These are phyloP conservation scores for Thelonectria olida DNA, from an alignment of 2,329 filamentous ascomycete genomes.

Conservation along the genomic window DNA sequence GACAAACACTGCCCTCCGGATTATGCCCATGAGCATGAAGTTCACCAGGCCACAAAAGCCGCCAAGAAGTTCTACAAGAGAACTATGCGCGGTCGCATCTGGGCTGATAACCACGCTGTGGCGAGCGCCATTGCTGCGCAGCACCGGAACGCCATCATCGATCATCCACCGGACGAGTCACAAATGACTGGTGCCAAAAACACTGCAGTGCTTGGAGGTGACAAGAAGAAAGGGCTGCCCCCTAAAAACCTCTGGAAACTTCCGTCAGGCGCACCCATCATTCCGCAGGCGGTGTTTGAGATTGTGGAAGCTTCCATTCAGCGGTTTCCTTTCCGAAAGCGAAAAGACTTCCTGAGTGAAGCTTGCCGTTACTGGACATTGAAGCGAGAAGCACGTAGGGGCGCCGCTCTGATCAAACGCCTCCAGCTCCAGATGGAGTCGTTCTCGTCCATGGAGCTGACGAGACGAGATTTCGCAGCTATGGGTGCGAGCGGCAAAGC, in stretches of 20 bases:
- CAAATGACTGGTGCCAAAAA: conserved; percentile 87
- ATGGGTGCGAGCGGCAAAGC: conserved; percentile 88
- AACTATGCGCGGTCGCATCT: conserved; percentile 87
- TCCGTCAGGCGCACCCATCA: conserved; percentile 92
- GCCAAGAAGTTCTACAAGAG: conserved; percentile 90
- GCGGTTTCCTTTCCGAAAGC: conserved; percentile 81
- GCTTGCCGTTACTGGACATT: conserved; percentile 98
- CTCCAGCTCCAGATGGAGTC: conserved; percentile 95
- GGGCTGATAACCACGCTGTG: conserved; percentile 89
- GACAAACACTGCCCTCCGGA: conserved; percentile 93
- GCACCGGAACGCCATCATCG: conserved; percentile 68
- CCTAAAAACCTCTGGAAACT: conserved; percentile 77
- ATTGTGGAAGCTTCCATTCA: conserved; percentile 85
- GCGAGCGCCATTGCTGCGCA: conserved; percentile 83
- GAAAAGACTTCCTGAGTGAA: conserved; percentile 92
- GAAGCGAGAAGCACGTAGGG: conserved; percentile 91
- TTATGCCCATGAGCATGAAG: conserved; percentile 86
- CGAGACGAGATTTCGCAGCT: conserved; percentile 90
- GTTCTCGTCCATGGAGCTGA: conserved; percentile 97
- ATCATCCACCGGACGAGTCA: conserved; percentile 81
- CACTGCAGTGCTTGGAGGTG: conserved; percentile 76
- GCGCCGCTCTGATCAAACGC: conserved; percentile 90
- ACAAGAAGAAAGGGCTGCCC: conserved; percentile 71
- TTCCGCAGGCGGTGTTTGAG: conserved; percentile 88
- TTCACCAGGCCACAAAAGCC: conserved; percentile 80